Conservation (phyloP, 225 moss, liverwort and hornwort genomes). For the Ulota crispa region DNA sequence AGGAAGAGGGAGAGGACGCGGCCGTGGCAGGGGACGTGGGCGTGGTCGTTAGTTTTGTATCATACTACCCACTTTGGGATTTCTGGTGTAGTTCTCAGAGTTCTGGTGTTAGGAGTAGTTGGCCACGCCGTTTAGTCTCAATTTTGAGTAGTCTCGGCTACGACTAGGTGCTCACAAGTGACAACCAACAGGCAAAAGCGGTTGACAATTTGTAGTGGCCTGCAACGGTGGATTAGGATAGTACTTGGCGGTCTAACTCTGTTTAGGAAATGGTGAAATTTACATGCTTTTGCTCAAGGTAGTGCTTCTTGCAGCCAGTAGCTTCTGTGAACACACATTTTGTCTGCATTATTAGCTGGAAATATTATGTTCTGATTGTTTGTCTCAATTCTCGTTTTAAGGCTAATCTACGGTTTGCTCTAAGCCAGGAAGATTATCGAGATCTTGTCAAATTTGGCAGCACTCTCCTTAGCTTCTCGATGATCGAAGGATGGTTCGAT, state of each 20-base stretch:
- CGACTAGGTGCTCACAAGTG: constrained; percentile 29
- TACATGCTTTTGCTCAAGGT: constrained; percentile 23
- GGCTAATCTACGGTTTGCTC: background rate
- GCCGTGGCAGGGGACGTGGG: constrained; percentile 69
- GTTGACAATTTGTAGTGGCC: constrained; percentile 23
- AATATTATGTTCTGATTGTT: background rate
- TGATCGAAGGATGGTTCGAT: background rate
- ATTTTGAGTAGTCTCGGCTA: constrained; percentile 38
- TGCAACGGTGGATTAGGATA: constrained; percentile 14
- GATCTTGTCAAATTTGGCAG: background rate
- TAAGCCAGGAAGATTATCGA: background rate
- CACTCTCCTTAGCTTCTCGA: background rate
- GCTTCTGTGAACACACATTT: constrained; percentile 29
- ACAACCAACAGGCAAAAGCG: background rate
- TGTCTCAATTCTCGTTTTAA: background rate
- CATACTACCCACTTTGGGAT: constrained; percentile 24
- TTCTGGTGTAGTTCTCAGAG: constrained; percentile 35
- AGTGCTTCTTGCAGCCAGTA: constrained; percentile 20
- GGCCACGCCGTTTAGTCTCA: constrained; percentile 26
- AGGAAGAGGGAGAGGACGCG: constrained; percentile 60
- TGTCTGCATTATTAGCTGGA: constrained; percentile 26
- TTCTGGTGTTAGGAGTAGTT: constrained; percentile 28
- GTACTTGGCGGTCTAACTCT: constrained; percentile 18
- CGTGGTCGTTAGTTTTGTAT: constrained; percentile 55
- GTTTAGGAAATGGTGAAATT: constrained; percentile 8